A percentile compares a stretch with the other conserved stretches of the same genome.
Conservation (phyloP, 371 early-diverging fungal species). For the Mucor mucedo region DNA sequence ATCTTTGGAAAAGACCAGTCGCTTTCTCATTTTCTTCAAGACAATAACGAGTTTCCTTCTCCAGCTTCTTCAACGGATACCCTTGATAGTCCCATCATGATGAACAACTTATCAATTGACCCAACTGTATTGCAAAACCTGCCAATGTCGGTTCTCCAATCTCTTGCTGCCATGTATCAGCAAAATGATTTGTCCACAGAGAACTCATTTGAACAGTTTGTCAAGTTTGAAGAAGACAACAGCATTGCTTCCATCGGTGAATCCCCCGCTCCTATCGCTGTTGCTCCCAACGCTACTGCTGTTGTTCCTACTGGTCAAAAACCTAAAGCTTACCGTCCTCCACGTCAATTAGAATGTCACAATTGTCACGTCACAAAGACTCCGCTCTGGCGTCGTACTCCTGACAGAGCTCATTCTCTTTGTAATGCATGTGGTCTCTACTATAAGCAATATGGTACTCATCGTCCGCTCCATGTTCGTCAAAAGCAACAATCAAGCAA, state of each 20-base stretch:
- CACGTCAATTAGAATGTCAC: conserved; percentile 75
- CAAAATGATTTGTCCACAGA: conserved; percentile 22
- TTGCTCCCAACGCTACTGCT: neutral
- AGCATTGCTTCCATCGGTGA: neutral
- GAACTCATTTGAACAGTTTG: conserved; percentile 44
- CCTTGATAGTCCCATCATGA: conserved; percentile 27
- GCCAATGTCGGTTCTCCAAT: conserved; percentile 35
- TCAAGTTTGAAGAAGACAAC: conserved; percentile 40
- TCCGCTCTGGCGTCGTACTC: conserved; percentile 85
- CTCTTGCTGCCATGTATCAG: conserved; percentile 38
- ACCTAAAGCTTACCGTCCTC: conserved; percentile 39
- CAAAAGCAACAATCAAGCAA: conserved; percentile 51
- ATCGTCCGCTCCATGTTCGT: conserved; percentile 70
- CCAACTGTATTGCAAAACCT: conserved; percentile 37
- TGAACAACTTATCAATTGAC: conserved; percentile 25
- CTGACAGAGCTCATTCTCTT: conserved; percentile 74
- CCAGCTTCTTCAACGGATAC: conserved; percentile 38
- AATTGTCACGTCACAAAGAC: conserved; percentile 83
- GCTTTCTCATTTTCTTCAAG: conserved; percentile 25
- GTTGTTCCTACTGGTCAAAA: neutral
- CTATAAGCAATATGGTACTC: conserved; percentile 74
- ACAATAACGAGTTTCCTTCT: conserved; percentile 34
- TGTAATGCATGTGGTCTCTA: conserved; percentile 90
- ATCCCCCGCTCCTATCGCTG: neutral
- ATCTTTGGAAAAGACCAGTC: conserved; percentile 39